Conservation (phyloP, 495 filamentous ascomycete genomes). For the Aspergillus cavernicola region DNA sequence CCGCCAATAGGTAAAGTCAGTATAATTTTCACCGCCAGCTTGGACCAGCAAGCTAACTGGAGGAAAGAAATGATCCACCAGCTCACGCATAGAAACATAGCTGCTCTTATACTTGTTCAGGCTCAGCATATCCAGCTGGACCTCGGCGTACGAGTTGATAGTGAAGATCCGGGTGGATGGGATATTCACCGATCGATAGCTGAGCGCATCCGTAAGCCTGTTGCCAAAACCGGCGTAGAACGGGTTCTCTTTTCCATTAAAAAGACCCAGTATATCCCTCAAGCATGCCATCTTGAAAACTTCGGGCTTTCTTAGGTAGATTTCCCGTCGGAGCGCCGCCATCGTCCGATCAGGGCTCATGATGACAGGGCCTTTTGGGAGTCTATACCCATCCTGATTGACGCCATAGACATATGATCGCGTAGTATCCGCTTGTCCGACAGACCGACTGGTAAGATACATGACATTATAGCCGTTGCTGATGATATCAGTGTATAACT, state of each 20-base stretch:
- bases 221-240: conserved; percentile 99
- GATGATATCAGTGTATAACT: conserved; percentile 92
- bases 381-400: conserved; percentile 75
- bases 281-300: conserved; percentile 99
- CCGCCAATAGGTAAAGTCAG: conserved; percentile 86
- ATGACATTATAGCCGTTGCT: conserved; percentile 98
- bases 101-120: conserved; percentile 95
- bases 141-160: conserved; percentile 97
- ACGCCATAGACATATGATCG: conserved; percentile 88
- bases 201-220: conserved; percentile 90
- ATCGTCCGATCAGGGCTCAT: conserved; percentile 94
- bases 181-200: conserved; percentile 93
- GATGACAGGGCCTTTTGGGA: conserved; percentile 90
- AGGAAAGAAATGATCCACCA: conserved; percentile 97
- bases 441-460: conserved; percentile 91
- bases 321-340: conserved; percentile 87
- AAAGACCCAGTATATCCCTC: conserved; percentile 86
- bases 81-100: conserved; percentile 93
- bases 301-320: conserved; percentile 94
- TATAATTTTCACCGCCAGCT: conserved; percentile 78
- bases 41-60: conserved; percentile 71
- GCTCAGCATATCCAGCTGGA: conserved; percentile 84
- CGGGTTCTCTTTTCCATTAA: conserved; percentile 70
- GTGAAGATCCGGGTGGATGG: conserved; percentile 93
- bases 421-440: conserved; percentile 90